Conservation (phyloP, 139 green algal species). For the Nannochloris sp. region DNA sequence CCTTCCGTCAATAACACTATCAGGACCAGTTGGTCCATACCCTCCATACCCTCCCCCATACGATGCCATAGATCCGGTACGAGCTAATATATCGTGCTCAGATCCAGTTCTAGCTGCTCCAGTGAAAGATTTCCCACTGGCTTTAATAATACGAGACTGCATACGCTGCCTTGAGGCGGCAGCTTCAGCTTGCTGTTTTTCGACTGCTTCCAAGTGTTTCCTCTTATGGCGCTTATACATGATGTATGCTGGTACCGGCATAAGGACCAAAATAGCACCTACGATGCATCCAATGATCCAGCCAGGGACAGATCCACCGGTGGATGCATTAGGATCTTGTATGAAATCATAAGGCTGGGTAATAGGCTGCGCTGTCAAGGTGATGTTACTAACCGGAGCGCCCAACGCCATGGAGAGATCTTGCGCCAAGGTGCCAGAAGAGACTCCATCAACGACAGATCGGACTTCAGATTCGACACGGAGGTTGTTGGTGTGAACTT, state of each 20-base stretch:
- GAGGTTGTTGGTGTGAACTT: constrained; percentile 8
- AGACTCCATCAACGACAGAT: constrained; percentile 1
- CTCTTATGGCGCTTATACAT: constrained; percentile 2
- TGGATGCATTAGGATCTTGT: background rate
- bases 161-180: background rate
- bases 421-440: background rate
- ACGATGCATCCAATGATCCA: constrained; percentile 8
- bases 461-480: constrained; percentile 6
- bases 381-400: background rate
- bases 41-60: background rate
- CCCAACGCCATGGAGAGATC: constrained; percentile 4
- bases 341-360: background rate
- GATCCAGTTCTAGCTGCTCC: background rate
- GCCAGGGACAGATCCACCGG: background rate
- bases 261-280: constrained; percentile 1
- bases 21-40: background rate
- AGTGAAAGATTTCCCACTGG: background rate
- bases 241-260: constrained; percentile 6
- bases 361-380: background rate
- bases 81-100: background rate
- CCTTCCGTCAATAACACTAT: no score
- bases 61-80: background rate
- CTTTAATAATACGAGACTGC: constrained; percentile 14
- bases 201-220: constrained; percentile 7
- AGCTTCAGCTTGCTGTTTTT: constrained; percentile 3